Evolutionary conservation across 192 early-diverging fungal species (phyloP), one percentile per base, ranked within the genome.

Genomic region (Coemansia sp.): DNA sequence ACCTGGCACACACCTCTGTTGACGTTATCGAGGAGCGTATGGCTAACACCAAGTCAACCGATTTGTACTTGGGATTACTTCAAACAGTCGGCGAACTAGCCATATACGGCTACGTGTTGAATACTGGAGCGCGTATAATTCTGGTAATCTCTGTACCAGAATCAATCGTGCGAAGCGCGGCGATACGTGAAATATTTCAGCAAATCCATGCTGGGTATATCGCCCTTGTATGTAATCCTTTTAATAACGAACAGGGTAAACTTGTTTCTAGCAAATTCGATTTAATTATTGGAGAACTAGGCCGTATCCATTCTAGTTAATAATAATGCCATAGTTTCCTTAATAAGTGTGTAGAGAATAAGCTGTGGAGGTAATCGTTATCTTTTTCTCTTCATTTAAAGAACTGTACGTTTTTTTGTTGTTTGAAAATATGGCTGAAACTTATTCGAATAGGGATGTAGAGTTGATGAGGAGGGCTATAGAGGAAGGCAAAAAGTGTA

Each of bases 51-150:
- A 92, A 93, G 72, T 69, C 89, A 31, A 78, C 87, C 15, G 95
- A 97, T 63, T 74, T 93, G 75, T 98, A 94, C 65, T 79, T 98
- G 24, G 97, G 97, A 3, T 80, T 96, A 27, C 74, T 98, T 55
- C 94, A 92, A 64, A 89, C 92, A 3, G 90, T 96, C 73, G 97
- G 96, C 71, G 95, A 97, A 64, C 72, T 97, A 31, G 91, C 91
- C 11, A 92, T 98, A 72, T 95, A 90, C 68, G 96, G 95, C 13
- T 97, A 94, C 72, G 88, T 94, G 50, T 91, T 92, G 71, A 97
- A 95, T 74, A 97, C 97, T 2, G 86, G 90, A 29, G 87, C 93
- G 53, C 93, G 94, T 61, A 85, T 93, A 46, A 79, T 93, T 5
- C 76, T 91, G 4, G 83, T 95, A 0, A 76, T 92, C 1, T 85